Base-by-base conservation (phyloP, 2,329 filamentous ascomycete genomes). In the Aspergillus fijiensis region DNA sequence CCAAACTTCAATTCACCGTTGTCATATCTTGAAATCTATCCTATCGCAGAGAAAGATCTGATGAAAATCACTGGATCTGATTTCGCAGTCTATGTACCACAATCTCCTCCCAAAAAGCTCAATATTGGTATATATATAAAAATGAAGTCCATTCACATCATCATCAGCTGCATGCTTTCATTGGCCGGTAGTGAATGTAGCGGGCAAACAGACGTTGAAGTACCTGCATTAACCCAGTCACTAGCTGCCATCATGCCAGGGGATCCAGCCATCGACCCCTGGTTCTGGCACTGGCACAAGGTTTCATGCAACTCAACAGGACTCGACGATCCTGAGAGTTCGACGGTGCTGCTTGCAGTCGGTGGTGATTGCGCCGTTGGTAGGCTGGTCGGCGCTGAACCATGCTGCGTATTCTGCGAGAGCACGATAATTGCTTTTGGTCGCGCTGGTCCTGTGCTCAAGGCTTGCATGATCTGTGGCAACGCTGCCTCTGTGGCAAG, bases 361-460 rank as follows among this genome's bases (percentile, higher is more conserved):
- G 56, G 23, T 14, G 56, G 51, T 4, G 56, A 39, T 35, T 61
- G 51, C 12, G 59, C 49, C 47, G 33, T 23, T 16, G 19, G 35
- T 25, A 54, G 51, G 6, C 50, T 21, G 16, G 31, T 14, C 14
- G 56, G 35, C 7, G 52, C 31, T 42, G 48, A 42, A 14, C 42
- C 25, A 11, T 11, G 19, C 1, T 55, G 56, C 2, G 51, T 39
- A 23, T 55, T 49, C 23, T 57, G 58, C 7, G 59, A 60, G 19
- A 67, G 52, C 1, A 67, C 23, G 35, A 67, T 62, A n/a, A 67
- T 60, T 2, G 63, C 63, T 21, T 65, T 64, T 5, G 63, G 52
- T 11, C 59, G 57, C 7, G 57, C 47, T 7, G 57, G 16, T 7
- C 54, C 52, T 5, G 54, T 47, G 7, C 59, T 55, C 2, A 67